These are phyloP conservation scores for Platanthera guangdongensis DNA, from an alignment of 106 monocot species.

Conservation along the genomic window DNA sequence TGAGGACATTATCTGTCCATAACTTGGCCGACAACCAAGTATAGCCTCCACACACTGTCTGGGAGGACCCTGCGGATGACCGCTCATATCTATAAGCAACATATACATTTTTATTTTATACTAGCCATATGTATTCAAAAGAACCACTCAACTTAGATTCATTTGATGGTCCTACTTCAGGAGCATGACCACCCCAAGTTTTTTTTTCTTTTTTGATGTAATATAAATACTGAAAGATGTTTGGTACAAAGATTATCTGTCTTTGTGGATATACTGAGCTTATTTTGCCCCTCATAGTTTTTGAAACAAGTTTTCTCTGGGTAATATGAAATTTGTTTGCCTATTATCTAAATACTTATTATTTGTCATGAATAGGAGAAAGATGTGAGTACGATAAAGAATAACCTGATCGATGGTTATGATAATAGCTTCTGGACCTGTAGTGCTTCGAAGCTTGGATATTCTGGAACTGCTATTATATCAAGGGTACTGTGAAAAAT, in stretches of 20 bases:
- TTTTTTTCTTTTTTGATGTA: neutral
- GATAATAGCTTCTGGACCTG: slow-evolving; percentile 88
- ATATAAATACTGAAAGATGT: neutral
- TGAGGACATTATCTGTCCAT: too few relatives aligned
- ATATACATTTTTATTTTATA: too few relatives aligned
- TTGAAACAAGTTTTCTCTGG: neutral
- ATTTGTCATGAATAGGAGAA: slow-evolving; percentile 52
- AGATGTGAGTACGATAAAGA: slow-evolving; percentile 70
- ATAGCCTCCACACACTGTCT: too few relatives aligned
- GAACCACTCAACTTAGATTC: too few relatives aligned
- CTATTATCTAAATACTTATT: neutral
- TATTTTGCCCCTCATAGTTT: neutral
- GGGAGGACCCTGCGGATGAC: too few relatives aligned
- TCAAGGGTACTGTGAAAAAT: slow-evolving; percentile 57
- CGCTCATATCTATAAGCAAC: too few relatives aligned
- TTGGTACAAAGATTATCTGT: neutral
- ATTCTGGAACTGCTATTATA: slow-evolving; percentile 92
- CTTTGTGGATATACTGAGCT: neutral
- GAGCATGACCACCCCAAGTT: too few relatives aligned
- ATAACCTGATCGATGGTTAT: slow-evolving; percentile 76
- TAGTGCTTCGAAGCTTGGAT: slow-evolving; percentile 86
- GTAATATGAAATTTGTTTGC: neutral
- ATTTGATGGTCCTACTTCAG: too few relatives aligned
- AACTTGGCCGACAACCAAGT: too few relatives aligned
- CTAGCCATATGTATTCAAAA: too few relatives aligned